Base-by-base conservation (phyloP, 805 yeast genomes). In the Ogataea henricii region DNA sequence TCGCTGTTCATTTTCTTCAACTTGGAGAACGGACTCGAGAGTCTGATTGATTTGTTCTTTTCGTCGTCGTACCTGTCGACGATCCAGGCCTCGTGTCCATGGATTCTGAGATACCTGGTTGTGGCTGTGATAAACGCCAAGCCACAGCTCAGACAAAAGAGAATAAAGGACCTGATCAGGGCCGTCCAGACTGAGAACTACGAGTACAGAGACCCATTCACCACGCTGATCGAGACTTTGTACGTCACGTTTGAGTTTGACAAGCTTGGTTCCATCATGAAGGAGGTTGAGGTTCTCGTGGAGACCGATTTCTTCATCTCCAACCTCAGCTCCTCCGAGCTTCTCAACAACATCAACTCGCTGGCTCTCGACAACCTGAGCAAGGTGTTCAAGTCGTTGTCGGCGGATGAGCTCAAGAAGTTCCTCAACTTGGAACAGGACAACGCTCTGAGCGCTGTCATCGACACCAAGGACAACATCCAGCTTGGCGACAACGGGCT, bases 51-150 rank as follows among this genome's bases (percentile, higher is more conserved):
- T 52, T 60, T 81, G 44, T 80, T 81, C 64, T 75, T 81, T 60
- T 70, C 80, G 14, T 76, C 84, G 4, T 78, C 84, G 6, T 82
- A 81, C 63, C 65, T 83, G 51, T 78, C 83, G 49, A 77, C 87
- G 2, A 83, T 83, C 60, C 88, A 84, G 67, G 85, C 87, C 26
- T 73, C 85, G 7, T 77, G 83, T 60, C 89, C 89, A 17, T 84
- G 89, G 89, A 69, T 84, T 42, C 64, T 83, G 54, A 76, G 89
- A 59, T 84, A 84, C 60, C 64, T 84, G 46, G 77, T 81, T 21
- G 85, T 79, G 23, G 84, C 85, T n/a, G 83, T 82, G 44, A 65
- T 74, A 53, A 53, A 64, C 55, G 60, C 63, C 29, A 65, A 66
- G 45, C 63, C 66, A 54, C 57, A 57, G 55, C 44, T 62, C 49